Percentiles rank a stretch among this genome's conserved stretches.
These are phyloP conservation scores for Pyrenochaeta sp. DNA, from an alignment of 2,329 filamentous ascomycete species.

Conservation along the genomic window DNA sequence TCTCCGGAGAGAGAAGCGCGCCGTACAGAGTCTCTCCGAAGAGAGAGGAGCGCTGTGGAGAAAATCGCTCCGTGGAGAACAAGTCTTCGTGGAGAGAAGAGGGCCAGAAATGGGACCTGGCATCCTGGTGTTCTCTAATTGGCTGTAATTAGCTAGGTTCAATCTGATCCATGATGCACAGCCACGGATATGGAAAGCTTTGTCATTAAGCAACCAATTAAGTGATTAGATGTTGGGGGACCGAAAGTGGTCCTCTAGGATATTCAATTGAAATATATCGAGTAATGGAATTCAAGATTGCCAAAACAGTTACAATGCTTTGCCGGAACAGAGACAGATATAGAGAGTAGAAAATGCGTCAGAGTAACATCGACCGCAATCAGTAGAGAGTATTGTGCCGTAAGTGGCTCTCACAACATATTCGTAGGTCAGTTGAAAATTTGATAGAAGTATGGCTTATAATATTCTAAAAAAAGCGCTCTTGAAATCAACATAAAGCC, in stretches of 20 bases:
- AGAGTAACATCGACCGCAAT: not conserved
- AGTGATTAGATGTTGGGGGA: not conserved
- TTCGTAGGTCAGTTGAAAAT: not conserved
- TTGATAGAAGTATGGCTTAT: not conserved
- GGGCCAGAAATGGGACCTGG: not conserved
- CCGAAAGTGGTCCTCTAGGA: slow-evolving; percentile 1
- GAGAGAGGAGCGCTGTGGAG: no score
- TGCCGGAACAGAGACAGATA: not conserved
- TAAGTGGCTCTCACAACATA: not conserved
- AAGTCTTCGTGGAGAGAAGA: no score
- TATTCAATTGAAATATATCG: not conserved
- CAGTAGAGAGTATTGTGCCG: slow-evolving; percentile 1
- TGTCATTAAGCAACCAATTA: not conserved
- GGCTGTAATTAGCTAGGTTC: not conserved
- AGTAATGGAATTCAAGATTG: not conserved
- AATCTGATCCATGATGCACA: not conserved
- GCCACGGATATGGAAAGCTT: slow-evolving; percentile 1
- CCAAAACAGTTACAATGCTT: not conserved
- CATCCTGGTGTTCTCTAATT: slow-evolving; percentile 1
- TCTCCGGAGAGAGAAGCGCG: no score
- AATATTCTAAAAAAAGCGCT: no score
- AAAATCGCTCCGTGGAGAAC: no score
- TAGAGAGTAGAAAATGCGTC: not conserved
- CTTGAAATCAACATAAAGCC: no score
- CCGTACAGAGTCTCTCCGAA: no score